A percentile compares a stretch with the other conserved stretches of the same genome.
These are phyloP conservation scores for Brassica carinata DNA, from an alignment of 345 rosid species.

Conservation along the genomic window DNA sequence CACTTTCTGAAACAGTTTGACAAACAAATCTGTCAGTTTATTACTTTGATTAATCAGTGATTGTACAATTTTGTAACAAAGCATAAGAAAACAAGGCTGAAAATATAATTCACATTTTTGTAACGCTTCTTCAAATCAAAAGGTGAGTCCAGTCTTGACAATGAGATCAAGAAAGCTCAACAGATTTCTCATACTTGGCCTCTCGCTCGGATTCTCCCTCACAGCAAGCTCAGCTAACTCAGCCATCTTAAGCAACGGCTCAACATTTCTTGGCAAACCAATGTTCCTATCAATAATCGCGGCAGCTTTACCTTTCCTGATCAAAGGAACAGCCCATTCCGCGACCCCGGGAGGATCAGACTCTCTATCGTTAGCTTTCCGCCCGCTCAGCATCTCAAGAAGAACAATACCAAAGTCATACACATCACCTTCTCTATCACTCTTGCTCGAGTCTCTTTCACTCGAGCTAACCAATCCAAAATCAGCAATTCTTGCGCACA, in stretches of 20 bases:
- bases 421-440: slow-evolving; percentile 64
- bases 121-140: slow-evolving; percentile 31
- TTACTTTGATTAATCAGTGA: slow-evolving; percentile 31
- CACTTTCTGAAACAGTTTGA: background rate
- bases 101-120: slow-evolving; percentile 20
- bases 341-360: slow-evolving; percentile 61
- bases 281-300: slow-evolving; percentile 66
- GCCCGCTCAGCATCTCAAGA: slow-evolving; percentile 81
- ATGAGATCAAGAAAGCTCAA: slow-evolving; percentile 69
- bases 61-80: slow-evolving; percentile 23
- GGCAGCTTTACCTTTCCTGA: slow-evolving; percentile 69
- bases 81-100: slow-evolving; percentile 1
- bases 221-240: slow-evolving; percentile 76
- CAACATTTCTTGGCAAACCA: slow-evolving; percentile 77
- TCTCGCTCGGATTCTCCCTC: slow-evolving; percentile 59
- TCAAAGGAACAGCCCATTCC: slow-evolving; percentile 77
- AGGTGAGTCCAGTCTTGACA: slow-evolving; percentile 62
- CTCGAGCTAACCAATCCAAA: slow-evolving; percentile 66
- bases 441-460: slow-evolving; percentile 52
- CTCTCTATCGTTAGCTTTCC: slow-evolving; percentile 74
- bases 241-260: slow-evolving; percentile 77
- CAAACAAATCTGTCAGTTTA: slow-evolving; percentile 20
- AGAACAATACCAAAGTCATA: slow-evolving; percentile 73
- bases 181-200: slow-evolving; percentile 62
- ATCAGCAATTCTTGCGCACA: slow-evolving; percentile 84